Conservation (phyloP, 192 early-diverging fungal species). For the Mortierella hygrophila region DNA sequence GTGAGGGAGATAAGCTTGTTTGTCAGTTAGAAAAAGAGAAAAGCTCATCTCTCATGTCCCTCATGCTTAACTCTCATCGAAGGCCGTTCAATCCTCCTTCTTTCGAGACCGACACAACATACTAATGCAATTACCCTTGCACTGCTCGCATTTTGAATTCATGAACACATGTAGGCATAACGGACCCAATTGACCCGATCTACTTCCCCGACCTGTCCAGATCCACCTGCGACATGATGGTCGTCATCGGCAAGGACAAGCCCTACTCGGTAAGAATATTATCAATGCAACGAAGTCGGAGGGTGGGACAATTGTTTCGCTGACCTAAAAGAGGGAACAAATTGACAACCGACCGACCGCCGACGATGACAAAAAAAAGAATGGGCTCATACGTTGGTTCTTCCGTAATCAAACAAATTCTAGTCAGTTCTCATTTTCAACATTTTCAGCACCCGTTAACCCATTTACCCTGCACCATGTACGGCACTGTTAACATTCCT, state of each 20-base stretch:
- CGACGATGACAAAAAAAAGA: not conserved
- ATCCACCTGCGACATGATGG: constrained; percentile 45
- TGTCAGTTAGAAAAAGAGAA: not conserved
- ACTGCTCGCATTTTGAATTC: not conserved
- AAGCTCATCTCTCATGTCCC: not conserved
- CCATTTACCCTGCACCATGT: not conserved
- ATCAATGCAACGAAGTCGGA: not conserved
- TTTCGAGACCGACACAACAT: not conserved
- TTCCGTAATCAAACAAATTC: not conserved
- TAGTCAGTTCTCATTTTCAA: not conserved
- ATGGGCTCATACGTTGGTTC: not conserved
- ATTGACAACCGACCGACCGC: not conserved
- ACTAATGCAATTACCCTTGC: not conserved
- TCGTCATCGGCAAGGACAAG: constrained; percentile 51
- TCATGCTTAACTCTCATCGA: not conserved
- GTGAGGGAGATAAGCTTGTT: not conserved
- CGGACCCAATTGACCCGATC: constrained; percentile 47
- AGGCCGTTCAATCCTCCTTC: not conserved
- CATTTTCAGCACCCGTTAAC: not conserved
- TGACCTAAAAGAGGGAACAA: not conserved
- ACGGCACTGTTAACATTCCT: not conserved
- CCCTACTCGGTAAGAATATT: constrained; percentile 42
- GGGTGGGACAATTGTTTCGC: not conserved
- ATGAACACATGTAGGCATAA: constrained; percentile 15
- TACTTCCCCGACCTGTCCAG: constrained; percentile 43